Evolutionary conservation across 768 basidiomycete genomes (phyloP), one percentile per base, ranked within the genome.

Genomic region (Boletus subparvulus): DNA sequence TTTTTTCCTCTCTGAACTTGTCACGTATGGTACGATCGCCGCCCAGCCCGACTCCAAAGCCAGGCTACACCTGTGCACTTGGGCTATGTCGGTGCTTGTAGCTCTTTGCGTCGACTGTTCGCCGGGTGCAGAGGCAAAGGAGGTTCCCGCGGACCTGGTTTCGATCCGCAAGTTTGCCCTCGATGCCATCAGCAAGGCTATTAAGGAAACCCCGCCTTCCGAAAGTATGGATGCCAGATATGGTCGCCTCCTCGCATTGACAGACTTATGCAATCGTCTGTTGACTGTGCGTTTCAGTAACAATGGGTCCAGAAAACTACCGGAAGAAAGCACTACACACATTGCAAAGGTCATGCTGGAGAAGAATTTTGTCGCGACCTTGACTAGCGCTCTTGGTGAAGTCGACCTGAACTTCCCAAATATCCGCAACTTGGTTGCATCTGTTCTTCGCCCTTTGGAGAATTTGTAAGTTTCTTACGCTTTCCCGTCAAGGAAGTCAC

Each of bases 291-390:
- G 88, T 30, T 85, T 88, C 71, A 87, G 80, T 66, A 71, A 82
- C 65, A 71, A 63, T 56, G 76, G 76, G 7, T 70, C 75, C 36
- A 76, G 75, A 56, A 77, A 85, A 44, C 84, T 81, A 61, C 76
- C 79, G 40, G 78, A 81, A 54, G 96, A 94, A 48, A 81, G 81
- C n/a, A 88, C 88, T 4, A 88, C 94, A 9, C 95, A 97, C 59
- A 82, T 98, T 50, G 94, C 96, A 21, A 98, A 98, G 76, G 83
- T 95, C 60, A 99, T 99, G 97, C 75, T 99, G 49, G 97, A 99
- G 79, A 98, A 98, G 77, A 92, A 92, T 67, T 95, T 92, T 61
- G 97, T 98, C 16, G 82, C 89, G 5, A 86, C 88, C 1, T 76
- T 99, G 36, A 98, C 97, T 0, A 88, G 79, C 42, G 88, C 94